phyloP scores from a whole-genome alignment of 352 stramenopile species.

The Globisporangium abappressorium region DNA sequence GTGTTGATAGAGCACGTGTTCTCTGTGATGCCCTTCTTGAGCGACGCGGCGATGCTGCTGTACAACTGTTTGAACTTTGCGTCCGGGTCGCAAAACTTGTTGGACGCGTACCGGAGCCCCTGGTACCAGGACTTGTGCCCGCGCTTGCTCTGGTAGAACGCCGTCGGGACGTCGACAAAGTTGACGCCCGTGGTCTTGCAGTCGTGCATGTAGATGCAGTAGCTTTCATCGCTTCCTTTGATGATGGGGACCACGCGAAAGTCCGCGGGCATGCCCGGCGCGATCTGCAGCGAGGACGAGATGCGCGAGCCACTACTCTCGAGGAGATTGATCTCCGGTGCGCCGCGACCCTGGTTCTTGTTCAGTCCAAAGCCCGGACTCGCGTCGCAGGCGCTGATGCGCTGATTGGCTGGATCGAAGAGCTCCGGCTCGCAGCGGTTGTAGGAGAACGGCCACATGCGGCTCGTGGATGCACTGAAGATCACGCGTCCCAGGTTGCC shows the following conservation, averaged over 20 bases:
- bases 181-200: constrained; percentile 51
- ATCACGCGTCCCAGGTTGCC: constrained; percentile 91
- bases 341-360: constrained; percentile 58
- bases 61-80: constrained; percentile 28
- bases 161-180: constrained; percentile 37
- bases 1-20: constrained; percentile 43
- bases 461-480: constrained; percentile 87
- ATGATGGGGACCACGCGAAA: constrained; percentile 47
- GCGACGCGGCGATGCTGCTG: constrained; percentile 20
- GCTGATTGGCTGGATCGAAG: constrained; percentile 35
- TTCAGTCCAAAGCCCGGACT: constrained; percentile 85
- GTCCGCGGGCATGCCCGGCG: constrained; percentile 55
- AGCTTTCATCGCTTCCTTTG: constrained; percentile 21
- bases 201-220: constrained; percentile 35
- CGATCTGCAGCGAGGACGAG: constrained; percentile 89
- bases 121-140: constrained; percentile 55
- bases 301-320: constrained; percentile 79
- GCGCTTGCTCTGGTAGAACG: constrained; percentile 34
- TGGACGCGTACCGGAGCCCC: constrained; percentile 47
- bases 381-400: constrained; percentile 76
- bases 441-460: constrained; percentile 94
- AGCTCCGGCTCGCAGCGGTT: constrained; percentile 71
- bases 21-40: constrained; percentile 35
- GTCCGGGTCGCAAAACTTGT: constrained; percentile 33
- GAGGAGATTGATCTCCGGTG: constrained; percentile 92